Percentiles rank a stretch among this genome's conserved stretches.
These are phyloP conservation scores for Primulina huaijiensis DNA, from an alignment of 257 asterid species.

Conservation along the genomic window DNA sequence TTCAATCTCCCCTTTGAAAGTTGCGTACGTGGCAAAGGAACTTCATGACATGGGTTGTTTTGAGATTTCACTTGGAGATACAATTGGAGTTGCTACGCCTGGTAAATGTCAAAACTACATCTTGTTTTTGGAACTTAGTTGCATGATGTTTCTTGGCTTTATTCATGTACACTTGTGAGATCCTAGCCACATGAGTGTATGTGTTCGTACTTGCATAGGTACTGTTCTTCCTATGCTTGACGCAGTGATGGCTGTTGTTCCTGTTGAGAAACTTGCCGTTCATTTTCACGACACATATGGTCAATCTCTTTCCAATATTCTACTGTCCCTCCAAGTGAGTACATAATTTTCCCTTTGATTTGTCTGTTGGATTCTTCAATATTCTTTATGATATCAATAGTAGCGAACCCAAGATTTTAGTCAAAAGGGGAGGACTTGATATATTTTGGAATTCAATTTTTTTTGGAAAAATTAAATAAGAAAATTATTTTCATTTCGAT, in stretches of 20 bases:
- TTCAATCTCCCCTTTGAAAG: conserved; percentile 65
- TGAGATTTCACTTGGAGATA: conserved; percentile 91
- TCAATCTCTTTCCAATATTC: conserved; percentile 86
- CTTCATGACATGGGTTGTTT: conserved; percentile 95
- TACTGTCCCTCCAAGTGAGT: conserved; percentile 86
- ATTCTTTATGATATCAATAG: background rate
- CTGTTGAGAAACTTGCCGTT: conserved; percentile 81
- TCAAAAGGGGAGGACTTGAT: background rate
- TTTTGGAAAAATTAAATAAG: no score
- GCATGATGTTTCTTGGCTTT: conserved; percentile 12
- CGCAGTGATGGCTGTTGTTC: conserved; percentile 88
- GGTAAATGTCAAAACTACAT: conserved; percentile 36
- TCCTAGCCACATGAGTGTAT: background rate
- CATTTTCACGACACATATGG: conserved; percentile 95
- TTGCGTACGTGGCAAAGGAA: conserved; percentile 83
- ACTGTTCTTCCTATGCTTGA: conserved; percentile 84
- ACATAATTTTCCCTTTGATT: conserved; percentile 1
- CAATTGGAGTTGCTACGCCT: conserved; percentile 89
- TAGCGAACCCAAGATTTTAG: no score
- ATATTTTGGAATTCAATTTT: background rate
- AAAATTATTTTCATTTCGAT: no score
- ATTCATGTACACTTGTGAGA: background rate
- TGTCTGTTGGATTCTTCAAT: background rate
- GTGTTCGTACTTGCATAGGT: conserved; percentile 36
- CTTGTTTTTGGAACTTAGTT: conserved; percentile 5